A percentile compares a stretch with the other conserved stretches of the same genome.
Conservation (phyloP, 2,329 filamentous ascomycete species). For the Neofusicoccum cordaticola region DNA sequence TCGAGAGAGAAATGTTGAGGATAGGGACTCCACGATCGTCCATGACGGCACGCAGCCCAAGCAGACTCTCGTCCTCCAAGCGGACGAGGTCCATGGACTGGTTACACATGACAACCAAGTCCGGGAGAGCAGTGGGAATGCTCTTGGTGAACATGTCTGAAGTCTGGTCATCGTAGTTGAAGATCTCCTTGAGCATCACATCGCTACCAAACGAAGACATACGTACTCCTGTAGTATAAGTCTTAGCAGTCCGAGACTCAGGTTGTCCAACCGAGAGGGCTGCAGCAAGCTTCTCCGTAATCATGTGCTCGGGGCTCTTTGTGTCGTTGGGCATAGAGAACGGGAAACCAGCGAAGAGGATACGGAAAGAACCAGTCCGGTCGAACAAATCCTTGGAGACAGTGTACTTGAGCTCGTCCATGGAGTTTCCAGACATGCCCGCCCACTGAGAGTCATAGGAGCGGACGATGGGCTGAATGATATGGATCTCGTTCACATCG, state of each 20-base stretch:
- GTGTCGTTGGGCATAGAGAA: background rate
- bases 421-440: background rate
- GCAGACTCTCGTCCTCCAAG: background rate
- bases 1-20: constrained; percentile 26
- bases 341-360: constrained; percentile 11
- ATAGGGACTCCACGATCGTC: constrained; percentile 26
- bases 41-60: constrained; percentile 24
- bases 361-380: constrained; percentile 8
- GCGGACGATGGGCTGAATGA: background rate
- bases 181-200: constrained; percentile 8
- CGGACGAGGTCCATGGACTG: background rate
- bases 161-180: background rate
- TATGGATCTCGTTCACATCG: background rate
- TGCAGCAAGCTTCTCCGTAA: background rate
- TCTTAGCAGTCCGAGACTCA: background rate
- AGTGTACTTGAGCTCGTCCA: constrained; percentile 10
- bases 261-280: constrained; percentile 1
- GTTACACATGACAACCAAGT: constrained; percentile 8
- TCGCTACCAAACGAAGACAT: constrained; percentile 20
- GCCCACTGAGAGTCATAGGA: constrained; percentile 1
- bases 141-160: constrained; percentile 5
- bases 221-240: constrained; percentile 26
- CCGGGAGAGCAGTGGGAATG: constrained; percentile 2
- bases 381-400: background rate
- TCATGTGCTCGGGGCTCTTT: constrained; percentile 7